Evolutionary conservation across 108 stramenopile genomes (phyloP), one percentile per base, ranked within the genome.

Genomic region (Cyclotella baltica): DNA sequence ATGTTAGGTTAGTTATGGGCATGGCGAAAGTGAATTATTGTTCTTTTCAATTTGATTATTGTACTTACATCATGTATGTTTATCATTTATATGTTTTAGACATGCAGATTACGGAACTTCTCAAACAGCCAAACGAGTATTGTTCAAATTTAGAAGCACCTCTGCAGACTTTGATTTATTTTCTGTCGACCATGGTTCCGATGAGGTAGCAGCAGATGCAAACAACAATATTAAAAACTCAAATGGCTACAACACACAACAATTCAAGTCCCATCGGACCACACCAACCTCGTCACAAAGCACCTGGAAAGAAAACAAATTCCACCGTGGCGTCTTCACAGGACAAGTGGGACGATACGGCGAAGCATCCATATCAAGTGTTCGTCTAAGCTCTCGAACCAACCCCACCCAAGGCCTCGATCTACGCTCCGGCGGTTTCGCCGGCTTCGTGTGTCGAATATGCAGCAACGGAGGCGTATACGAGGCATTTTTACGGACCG

Each of bases 71-170:
- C n/a, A n/a, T n/a, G n/a, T n/a, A n/a, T n/a, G n/a, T n/a, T n/a
- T n/a, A n/a, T n/a, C n/a, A n/a, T n/a, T n/a, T n/a, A n/a, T n/a
- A n/a, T n/a, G n/a, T n/a, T n/a, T n/a, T n/a, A n/a, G 97, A 34
- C 85, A 93, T 77, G 88, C 91, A 18, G 93, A 96, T 55, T 95
- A 94, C 72, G 97, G 97, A 3, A 85, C 91, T 28, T 80, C 84
- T 22, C 92, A 93, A 72, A 88, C 94, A 10, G 94, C 95, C 27
- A 97, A 97, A 73, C 88, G 95, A 62, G 90, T 93, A 47, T 73
- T 97, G 37, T 97, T 97, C 82, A 93, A 95, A 63, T 96, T 97
- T 79, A 57, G 72, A 11, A 75, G 80, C 28, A 57, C 88, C 10
- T 78, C 85, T 11, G 89, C 87, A 27, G 91, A 95, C 67, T 91